phyloP scores from a whole-genome alignment of 2,329 filamentous ascomycete genomes.

The Alternaria novae-zelandiae region DNA sequence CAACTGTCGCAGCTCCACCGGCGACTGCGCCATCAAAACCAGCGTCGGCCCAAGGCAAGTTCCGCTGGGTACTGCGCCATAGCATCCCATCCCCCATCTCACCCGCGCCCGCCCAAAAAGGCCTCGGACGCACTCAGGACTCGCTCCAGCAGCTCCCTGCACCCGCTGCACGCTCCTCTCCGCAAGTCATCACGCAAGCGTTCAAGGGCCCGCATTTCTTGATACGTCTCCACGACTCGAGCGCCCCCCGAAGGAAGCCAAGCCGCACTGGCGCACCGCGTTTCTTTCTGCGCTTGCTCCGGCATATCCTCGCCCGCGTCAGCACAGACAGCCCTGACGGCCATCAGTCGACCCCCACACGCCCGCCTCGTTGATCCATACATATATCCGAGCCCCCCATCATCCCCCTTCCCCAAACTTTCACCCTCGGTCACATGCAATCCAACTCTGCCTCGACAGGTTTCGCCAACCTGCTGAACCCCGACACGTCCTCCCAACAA shows the following conservation, averaged over 20 bases:
- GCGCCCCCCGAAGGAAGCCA: slow-evolving; percentile 20
- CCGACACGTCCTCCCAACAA: slow-evolving; percentile 28
- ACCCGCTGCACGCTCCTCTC: slow-evolving; percentile 25
- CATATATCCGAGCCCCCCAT: slow-evolving; percentile 46
- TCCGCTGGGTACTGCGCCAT: slow-evolving; percentile 17
- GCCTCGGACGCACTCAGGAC: slow-evolving; percentile 9
- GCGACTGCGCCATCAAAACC: slow-evolving; percentile 9
- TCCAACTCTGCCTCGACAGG: slow-evolving; percentile 40
- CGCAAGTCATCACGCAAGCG: slow-evolving; percentile 23
- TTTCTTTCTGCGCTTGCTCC: slow-evolving; percentile 32
- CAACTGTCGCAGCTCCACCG: slow-evolving; percentile 20
- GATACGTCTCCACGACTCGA: slow-evolving; percentile 26
- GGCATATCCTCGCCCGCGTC: slow-evolving; percentile 33
- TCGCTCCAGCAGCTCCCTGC: slow-evolving; percentile 18
- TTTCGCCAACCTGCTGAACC: slow-evolving; percentile 50
- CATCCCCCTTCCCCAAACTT: slow-evolving; percentile 48
- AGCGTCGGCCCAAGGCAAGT: slow-evolving; percentile 16
- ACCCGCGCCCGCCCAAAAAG: slow-evolving; percentile 5
- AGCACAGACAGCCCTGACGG: slow-evolving; percentile 38
- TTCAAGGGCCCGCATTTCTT: slow-evolving; percentile 26
- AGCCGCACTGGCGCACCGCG: slow-evolving; percentile 27
- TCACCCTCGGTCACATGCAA: slow-evolving; percentile 51
- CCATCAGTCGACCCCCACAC: slow-evolving; percentile 39
- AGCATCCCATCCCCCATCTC: slow-evolving; percentile 13
- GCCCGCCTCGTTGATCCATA: slow-evolving; percentile 36